Base-by-base conservation (phyloP, 202 grass and related monocot genomes). In the Elaeis oleifera region DNA sequence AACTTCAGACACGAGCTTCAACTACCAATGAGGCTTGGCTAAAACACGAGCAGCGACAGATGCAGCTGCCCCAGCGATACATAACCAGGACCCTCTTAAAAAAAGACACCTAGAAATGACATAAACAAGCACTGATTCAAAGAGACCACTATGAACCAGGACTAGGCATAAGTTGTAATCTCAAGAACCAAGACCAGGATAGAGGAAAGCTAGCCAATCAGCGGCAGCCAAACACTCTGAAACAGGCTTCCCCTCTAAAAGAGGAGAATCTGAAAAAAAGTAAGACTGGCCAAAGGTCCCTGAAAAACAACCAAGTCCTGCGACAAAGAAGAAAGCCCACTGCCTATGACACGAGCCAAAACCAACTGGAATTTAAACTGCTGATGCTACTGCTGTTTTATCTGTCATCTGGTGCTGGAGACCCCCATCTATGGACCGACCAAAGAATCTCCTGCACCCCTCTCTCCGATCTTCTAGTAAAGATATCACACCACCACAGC, bases 401-500 rank as follows among this genome's bases (percentile, higher is more conserved):
- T 21, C 24, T 75, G 61, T 83, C 36, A 77, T 85, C 52, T 87
- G 74, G 78, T 80, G 82, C 73, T 66, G 70, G 64, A 81, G 58
- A 77, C 32, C 67, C 1, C 36, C 36, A 44, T 44, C 36, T 14
- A 29, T 60, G 65, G 77, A 31, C 59, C 57, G 31, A 31, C 49
- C 24, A 54, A 18, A 51, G 54, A 23, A 31, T 26, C 51, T 6
- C 26, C 51, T 51, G 4, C 23, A 51, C 28, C 53, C 18, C 9
- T 4, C 16, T 20, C 48, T 66, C 67, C 72, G 65, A 54, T 66
- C 73, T 76, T 67, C 75, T 89, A 97, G 56, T 67, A 79, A 64
- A 82, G 79, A 99, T 89, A 75, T 89, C 88, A 4, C 94, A 99
- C 80, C 78, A 83, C 82, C 80, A 89, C 44, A 99, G 80, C 56